These are phyloP conservation scores for Triticum timopheevii DNA, from an alignment of 176 grass and related monocot genomes.

Conservation along the genomic window DNA sequence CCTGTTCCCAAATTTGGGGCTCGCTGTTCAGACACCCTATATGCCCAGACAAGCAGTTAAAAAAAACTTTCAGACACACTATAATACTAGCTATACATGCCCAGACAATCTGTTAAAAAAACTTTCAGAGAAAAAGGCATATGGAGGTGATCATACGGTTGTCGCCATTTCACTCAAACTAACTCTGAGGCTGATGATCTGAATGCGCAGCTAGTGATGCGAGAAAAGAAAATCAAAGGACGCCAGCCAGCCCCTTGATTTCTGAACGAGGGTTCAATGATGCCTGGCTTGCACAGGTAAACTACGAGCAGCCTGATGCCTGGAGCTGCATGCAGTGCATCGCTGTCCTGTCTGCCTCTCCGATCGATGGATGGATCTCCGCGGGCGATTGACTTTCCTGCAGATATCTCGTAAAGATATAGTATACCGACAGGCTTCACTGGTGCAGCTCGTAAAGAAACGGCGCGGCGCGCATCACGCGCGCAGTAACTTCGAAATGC, in stretches of 20 bases:
- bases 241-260: conserved; percentile 21
- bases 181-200: not conserved
- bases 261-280: conserved; percentile 31
- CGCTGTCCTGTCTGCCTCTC: conserved; percentile 20
- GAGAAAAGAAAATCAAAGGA: conserved; percentile 4
- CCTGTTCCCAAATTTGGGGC: not conserved
- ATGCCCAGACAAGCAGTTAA: not conserved
- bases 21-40: not conserved
- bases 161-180: not conserved
- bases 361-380: not conserved
- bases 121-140: not conserved
- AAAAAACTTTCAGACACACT: not conserved
- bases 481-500: conserved; percentile 44
- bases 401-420: conserved; percentile 3
- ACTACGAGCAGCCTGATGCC: conserved; percentile 24
- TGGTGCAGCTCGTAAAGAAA: conserved; percentile 21
- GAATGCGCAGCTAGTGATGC: conserved; percentile 16
- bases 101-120: not conserved
- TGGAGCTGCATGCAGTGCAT: conserved; percentile 23
- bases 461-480: conserved; percentile 28
- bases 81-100: not conserved
- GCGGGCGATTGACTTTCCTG: not conserved
- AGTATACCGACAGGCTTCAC: conserved; percentile 33
- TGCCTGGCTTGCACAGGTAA: not conserved
- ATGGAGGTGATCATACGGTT: conserved; percentile 19